phyloP scores from a whole-genome alignment of 2,329 filamentous ascomycete species.

The Epichloe bromicola region DNA sequence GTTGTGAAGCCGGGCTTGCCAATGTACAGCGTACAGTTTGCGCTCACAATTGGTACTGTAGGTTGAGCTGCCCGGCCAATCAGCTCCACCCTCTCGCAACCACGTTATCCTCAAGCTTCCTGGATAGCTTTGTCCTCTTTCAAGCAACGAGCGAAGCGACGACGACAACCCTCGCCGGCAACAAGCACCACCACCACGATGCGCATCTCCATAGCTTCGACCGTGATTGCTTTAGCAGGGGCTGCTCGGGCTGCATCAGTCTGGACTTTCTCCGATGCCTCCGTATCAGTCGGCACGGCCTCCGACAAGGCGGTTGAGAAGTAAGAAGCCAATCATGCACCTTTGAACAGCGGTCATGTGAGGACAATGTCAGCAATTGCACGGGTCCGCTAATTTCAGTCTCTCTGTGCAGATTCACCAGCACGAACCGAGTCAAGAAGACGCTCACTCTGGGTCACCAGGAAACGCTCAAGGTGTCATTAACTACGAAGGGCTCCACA shows the following conservation, averaged over 20 bases:
- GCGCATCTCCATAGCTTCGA: constrained; percentile 25
- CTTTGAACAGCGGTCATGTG: neutral
- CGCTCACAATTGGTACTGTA: constrained; percentile 1
- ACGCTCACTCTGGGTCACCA: constrained; percentile 50
- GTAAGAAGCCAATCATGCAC: constrained; percentile 29
- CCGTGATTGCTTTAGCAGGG: constrained; percentile 34
- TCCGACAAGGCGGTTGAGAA: constrained; percentile 50
- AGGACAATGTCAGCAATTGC: neutral
- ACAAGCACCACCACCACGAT: constrained; percentile 16
- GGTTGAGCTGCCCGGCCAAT: constrained; percentile 8
- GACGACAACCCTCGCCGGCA: constrained; percentile 4
- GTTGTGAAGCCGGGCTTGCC: no score
- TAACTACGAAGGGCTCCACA: constrained; percentile 66
- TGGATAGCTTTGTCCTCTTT: constrained; percentile 17
- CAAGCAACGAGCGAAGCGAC: constrained; percentile 5
- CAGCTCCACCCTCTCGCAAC: constrained; percentile 8
- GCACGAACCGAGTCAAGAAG: constrained; percentile 46
- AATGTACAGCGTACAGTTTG: neutral
- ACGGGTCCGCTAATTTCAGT: neutral
- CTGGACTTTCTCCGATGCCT: constrained; percentile 66
- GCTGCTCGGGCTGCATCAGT: constrained; percentile 40
- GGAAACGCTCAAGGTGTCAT: constrained; percentile 67
- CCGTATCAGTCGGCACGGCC: constrained; percentile 56
- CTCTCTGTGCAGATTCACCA: constrained; percentile 36
- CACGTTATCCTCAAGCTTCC: constrained; percentile 12